A percentile compares a stretch with the other conserved stretches of the same genome.
Evolutionary conservation across 2,329 filamentous ascomycete genomes (phyloP).

Genomic region (Nigrospora osmanthi): DNA sequence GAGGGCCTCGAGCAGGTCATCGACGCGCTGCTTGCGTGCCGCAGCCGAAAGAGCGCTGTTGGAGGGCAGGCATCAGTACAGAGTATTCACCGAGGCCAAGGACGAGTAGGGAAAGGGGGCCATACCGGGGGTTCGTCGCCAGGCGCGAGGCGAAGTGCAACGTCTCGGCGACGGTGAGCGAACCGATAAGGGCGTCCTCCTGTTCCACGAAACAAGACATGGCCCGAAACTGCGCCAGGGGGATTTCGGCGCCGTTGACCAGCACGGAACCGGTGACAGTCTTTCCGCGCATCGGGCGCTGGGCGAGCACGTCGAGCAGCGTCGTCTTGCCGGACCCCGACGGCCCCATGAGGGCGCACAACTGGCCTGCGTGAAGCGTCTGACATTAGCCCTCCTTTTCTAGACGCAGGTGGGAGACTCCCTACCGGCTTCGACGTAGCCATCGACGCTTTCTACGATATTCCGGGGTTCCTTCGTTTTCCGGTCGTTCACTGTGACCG

Average conservation of each 20-base stretch:
- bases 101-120: not conserved
- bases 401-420: not conserved
- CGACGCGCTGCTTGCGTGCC: conserved; percentile 55
- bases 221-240: conserved; percentile 48
- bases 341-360: conserved; percentile 78
- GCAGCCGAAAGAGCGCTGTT: conserved; percentile 30
- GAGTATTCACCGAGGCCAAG: too few species aligned
- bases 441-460: conserved; percentile 56
- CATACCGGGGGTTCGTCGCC: conserved; percentile 42
- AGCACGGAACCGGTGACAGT: conserved; percentile 37
- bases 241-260: conserved; percentile 54
- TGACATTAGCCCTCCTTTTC: conserved; percentile 4
- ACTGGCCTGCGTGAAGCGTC: conserved; percentile 43
- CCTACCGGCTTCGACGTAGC: conserved; percentile 54
- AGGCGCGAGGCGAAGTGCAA: conserved; percentile 70
- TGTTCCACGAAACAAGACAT: conserved; percentile 79
- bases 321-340: conserved; percentile 68
- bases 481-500: conserved; percentile 65
- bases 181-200: conserved; percentile 76
- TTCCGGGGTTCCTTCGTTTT: conserved; percentile 54
- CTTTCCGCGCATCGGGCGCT: conserved; percentile 43
- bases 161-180: conserved; percentile 73
- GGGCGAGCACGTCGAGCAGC: conserved; percentile 71
- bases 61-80: conserved; percentile 2
- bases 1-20: conserved; percentile 62